Evolutionary conservation across 1,139 yeast species (phyloP).

Genomic region (Protomyces gravidus): DNA sequence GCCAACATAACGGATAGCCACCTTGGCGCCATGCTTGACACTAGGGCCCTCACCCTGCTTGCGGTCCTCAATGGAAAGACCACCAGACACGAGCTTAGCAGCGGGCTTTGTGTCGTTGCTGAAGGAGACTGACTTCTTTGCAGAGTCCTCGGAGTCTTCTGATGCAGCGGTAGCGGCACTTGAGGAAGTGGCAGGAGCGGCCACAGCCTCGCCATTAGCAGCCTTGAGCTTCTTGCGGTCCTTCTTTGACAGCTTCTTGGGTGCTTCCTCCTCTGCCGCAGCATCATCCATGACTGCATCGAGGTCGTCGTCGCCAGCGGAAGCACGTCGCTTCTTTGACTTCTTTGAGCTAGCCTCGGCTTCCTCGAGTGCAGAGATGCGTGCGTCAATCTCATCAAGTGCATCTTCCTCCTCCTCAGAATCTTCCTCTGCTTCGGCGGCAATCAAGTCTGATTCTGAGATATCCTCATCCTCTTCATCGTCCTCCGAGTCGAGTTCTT

Average conservation of each 20-base stretch:
- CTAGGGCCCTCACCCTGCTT: slow-evolving; percentile 78
- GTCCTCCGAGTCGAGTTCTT: slow-evolving; percentile 87
- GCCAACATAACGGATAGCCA: slow-evolving; percentile 96
- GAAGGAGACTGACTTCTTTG: slow-evolving; percentile 75
- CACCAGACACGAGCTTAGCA: slow-evolving; percentile 71
- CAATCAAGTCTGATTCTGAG: slow-evolving; percentile 32
- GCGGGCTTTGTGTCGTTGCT: slow-evolving; percentile 51
- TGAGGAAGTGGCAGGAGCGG: slow-evolving; percentile 43
- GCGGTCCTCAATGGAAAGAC: slow-evolving; percentile 90
- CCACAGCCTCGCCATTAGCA: slow-evolving; percentile 33
- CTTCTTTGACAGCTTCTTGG: slow-evolving; percentile 38
- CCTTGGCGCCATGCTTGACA: slow-evolving; percentile 85
- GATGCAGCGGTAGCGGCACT: slow-evolving; percentile 35
- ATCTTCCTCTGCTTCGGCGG: slow-evolving; percentile 25
- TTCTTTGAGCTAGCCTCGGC: slow-evolving; percentile 41
- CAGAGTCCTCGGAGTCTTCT: slow-evolving; percentile 40
- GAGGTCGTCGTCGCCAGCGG: slow-evolving; percentile 40
- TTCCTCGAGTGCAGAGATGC: slow-evolving; percentile 39
- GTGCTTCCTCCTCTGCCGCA: slow-evolving; percentile 37
- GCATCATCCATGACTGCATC: slow-evolving; percentile 34
- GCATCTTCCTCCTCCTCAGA: slow-evolving; percentile 44
- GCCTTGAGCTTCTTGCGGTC: slow-evolving; percentile 40
- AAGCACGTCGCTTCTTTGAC: slow-evolving; percentile 48
- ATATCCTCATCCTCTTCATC: slow-evolving; percentile 58
- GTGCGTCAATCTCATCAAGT: slow-evolving; percentile 50